A percentile compares a stretch with the other conserved stretches of the same genome.
phyloP scores from a whole-genome alignment of 768 basidiomycete genomes.

The Psilocybe tampanensis region DNA sequence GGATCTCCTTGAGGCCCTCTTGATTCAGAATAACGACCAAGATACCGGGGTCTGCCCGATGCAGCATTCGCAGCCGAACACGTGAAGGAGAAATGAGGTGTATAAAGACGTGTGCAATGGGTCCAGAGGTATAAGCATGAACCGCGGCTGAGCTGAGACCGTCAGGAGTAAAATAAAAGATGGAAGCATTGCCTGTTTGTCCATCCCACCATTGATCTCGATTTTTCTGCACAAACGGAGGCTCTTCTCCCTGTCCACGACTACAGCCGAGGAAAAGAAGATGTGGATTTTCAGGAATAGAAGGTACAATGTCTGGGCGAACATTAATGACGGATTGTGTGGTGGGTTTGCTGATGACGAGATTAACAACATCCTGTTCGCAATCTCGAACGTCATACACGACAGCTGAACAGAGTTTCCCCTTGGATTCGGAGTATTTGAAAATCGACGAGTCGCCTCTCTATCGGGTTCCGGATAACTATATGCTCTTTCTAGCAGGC shows the following conservation, averaged over 20 bases:
- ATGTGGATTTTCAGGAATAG: neutral
- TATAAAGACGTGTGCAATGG: neutral
- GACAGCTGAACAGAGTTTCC: neutral
- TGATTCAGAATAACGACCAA: neutral
- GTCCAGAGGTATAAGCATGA: too few species aligned
- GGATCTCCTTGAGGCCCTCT: neutral
- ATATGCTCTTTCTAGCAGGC: neutral
- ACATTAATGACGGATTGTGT: neutral
- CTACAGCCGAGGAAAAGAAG: neutral
- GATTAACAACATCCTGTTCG: neutral
- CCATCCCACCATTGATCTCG: neutral
- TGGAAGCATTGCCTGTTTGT: neutral
- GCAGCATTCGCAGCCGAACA: neutral
- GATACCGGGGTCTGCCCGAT: neutral
- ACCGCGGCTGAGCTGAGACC: neutral
- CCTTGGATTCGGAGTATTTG: neutral
- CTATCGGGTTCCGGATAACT: neutral
- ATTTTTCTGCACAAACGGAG: neutral
- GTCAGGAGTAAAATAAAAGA: neutral
- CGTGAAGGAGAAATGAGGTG: neutral
- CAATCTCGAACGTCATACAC: neutral
- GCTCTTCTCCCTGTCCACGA: neutral
- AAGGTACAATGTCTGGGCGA: neutral
- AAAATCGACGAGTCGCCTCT: neutral
- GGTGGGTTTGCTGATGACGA: neutral